Percentiles rank a stretch among this genome's conserved stretches.
Conservation (phyloP, 768 basidiomycete species). For the Hypholoma fasciculare region DNA sequence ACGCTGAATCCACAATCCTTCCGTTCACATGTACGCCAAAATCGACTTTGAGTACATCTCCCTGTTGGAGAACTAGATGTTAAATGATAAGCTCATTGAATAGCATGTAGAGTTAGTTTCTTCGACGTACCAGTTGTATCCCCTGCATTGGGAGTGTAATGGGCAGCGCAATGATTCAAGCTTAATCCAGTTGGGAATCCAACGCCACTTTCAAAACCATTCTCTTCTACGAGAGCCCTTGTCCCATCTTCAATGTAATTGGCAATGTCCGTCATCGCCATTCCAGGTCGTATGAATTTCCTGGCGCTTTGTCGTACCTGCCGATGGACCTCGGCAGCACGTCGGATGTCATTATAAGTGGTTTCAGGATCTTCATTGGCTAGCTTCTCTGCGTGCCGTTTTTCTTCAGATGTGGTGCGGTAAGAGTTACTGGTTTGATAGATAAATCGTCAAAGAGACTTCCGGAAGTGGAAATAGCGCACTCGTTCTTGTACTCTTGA, state of each 20-base stretch:
- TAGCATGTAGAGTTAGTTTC: slow-evolving; percentile 5
- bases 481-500: slow-evolving; percentile 92
- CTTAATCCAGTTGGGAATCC: slow-evolving; percentile 97
- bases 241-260: slow-evolving; percentile 92
- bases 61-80: slow-evolving; percentile 67
- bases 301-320: slow-evolving; percentile 84
- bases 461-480: slow-evolving; percentile 25
- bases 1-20: slow-evolving; percentile 94
- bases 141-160: slow-evolving; percentile 94
- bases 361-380: slow-evolving; percentile 77
- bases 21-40: slow-evolving; percentile 97
- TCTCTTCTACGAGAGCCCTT: slow-evolving; percentile 89
- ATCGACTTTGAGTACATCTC: slow-evolving; percentile 95
- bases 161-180: slow-evolving; percentile 93
- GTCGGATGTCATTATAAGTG: slow-evolving; percentile 88
- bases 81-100: not conserved
- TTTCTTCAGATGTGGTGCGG: slow-evolving; percentile 90
- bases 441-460: slow-evolving; percentile 4
- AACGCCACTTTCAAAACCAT: slow-evolving; percentile 81
- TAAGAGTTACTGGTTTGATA: slow-evolving; percentile 66
- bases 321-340: slow-evolving; percentile 94
- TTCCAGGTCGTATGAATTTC: slow-evolving; percentile 85
- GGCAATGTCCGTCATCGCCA: slow-evolving; percentile 93
- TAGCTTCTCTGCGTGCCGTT: slow-evolving; percentile 76
- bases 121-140: slow-evolving; percentile 65